phyloP scores from a whole-genome alignment of 1,284 basidiomycete species.

The Pseudozyma pruni region DNA sequence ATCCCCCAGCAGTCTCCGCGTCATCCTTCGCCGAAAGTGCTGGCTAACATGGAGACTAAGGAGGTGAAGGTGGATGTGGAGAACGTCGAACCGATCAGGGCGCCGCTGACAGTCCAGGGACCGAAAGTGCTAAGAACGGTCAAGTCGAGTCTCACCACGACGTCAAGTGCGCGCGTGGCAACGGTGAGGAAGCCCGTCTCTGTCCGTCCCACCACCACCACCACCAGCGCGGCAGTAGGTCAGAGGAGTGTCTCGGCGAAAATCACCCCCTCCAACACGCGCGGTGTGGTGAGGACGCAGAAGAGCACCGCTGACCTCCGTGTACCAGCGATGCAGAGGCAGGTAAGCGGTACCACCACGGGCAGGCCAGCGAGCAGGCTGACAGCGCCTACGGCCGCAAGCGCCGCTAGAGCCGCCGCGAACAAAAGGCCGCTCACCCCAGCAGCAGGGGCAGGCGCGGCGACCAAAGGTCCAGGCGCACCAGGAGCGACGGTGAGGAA shows the following conservation, averaged over 20 bases:
- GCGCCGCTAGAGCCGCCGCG: conserved; percentile 30
- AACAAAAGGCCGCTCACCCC: not conserved
- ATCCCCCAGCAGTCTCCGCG: conserved; percentile 27
- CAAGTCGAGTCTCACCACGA: conserved; percentile 1
- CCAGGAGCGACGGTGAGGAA: conserved; percentile 6
- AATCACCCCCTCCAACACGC: not conserved
- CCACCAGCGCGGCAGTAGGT: not conserved
- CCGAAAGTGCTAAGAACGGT: conserved; percentile 10
- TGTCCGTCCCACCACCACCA: not conserved
- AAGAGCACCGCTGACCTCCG: conserved; percentile 24
- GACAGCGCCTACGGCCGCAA: conserved; percentile 35
- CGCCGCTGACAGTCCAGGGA: conserved; percentile 1
- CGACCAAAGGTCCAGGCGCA: not conserved
- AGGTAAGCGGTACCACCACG: conserved; percentile 8
- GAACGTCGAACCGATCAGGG: conserved; percentile 9
- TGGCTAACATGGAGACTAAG: not conserved
- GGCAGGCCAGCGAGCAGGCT: conserved; percentile 26
- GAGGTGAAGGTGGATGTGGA: conserved; percentile 3
- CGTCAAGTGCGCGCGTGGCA: not conserved
- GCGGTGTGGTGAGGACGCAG: conserved; percentile 2
- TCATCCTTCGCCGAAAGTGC: not conserved
- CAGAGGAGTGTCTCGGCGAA: conserved; percentile 28
- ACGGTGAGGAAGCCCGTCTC: conserved; percentile 7
- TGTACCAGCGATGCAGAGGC: not conserved
- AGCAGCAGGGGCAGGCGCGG: no score